Conservation (phyloP, 441 rosid species). For the Pelargonium citronellum region DNA sequence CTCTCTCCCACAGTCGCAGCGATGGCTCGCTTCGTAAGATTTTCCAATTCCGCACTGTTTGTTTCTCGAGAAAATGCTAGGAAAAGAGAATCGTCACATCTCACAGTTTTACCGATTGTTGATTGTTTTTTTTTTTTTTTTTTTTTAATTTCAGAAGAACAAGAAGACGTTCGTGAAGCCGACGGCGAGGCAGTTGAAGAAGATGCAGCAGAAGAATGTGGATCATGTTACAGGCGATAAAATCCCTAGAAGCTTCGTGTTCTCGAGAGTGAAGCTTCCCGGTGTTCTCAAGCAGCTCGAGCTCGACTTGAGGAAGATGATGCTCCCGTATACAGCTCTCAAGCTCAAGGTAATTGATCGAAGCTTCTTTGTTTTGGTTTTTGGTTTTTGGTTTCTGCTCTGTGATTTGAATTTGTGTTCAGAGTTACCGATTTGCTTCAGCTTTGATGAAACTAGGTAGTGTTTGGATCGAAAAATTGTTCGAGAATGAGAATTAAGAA, state of each 20-base stretch:
- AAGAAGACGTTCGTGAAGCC: constrained; percentile 54
- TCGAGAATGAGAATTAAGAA: not conserved
- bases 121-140: not conserved
- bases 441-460: no score
- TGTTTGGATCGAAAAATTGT: no score
- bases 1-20: not conserved
- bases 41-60: not conserved
- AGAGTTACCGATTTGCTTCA: no score
- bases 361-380: not conserved
- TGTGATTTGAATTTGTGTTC: not conserved
- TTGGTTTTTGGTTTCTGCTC: not conserved
- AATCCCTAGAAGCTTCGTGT: constrained; percentile 81
- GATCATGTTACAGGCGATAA: constrained; percentile 79
- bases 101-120: not conserved
- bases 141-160: constrained; percentile 33
- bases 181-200: constrained; percentile 40
- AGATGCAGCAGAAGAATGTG: constrained; percentile 40
- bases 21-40: constrained; percentile 57
- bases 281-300: constrained; percentile 65
- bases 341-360: constrained; percentile 50
- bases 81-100: not conserved
- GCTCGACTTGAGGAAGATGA: constrained; percentile 79
- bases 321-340: constrained; percentile 94
- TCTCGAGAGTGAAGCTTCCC: constrained; percentile 79
- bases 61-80: not conserved